Evolutionary conservation across 78 protist species (phyloP), one percentile per base, ranked within the genome.

Genomic region (Dictyostelium discoideum): DNA sequence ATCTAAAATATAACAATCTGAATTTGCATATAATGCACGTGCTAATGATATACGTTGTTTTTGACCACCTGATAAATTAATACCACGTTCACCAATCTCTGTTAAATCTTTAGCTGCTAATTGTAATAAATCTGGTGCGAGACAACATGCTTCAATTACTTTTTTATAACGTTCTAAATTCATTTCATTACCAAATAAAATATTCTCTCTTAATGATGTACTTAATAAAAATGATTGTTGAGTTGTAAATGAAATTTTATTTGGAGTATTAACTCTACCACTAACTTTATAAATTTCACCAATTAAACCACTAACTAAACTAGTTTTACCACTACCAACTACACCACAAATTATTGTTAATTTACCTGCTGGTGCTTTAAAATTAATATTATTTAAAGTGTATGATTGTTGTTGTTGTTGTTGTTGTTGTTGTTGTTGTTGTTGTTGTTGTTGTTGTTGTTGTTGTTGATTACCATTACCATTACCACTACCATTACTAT

Each of bases 51-150:
- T 92, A 29, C 99, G 95, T 67, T 86, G 97, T 94, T 99, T 98
- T 96, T 99, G 99, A 32, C 99, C 99, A 46, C 99, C 99, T 1
- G 93, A 40, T 13, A 99, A 92, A 87, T 97, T 99, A 76, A 99
- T 44, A 29, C 99, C 99, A 42, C 86, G 87, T 96, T 99, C 99
- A 26, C 99, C 99, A 77, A 99, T 98, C 87, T 97, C 99, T 29
- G 98, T 96, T 87, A 40, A 26, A 88, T 99, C 99, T 24, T 98
- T 98, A 2, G 50, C 90, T 3, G 97, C 86, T 18, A 98, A 50
- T 13, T 29, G 14, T n/a, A 14, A 18, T 44, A 98, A 7, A 81
- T 98, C 99, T 13, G 80, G 4, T 20, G 5, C 18, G n/a, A 98
- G 96, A 24, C 92, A 86, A 22, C 99, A 98, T 9, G 97, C 98